phyloP scores from a whole-genome alignment of 2,329 filamentous ascomycete genomes.

The Orbilia javanica region DNA sequence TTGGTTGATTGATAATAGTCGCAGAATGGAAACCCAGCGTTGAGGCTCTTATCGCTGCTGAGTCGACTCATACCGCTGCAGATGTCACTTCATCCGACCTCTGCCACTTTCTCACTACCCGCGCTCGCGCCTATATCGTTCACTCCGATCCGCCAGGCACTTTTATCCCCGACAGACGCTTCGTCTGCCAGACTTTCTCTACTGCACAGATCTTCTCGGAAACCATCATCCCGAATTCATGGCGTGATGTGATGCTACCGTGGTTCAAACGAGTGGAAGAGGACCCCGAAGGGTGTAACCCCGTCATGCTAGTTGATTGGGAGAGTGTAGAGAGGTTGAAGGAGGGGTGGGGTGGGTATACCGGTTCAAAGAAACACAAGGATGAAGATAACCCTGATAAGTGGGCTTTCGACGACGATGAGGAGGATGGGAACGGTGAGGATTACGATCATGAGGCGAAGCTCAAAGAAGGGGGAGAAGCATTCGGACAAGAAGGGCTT shows the following conservation, averaged over 20 bases:
- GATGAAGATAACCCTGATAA: conserved; percentile 17
- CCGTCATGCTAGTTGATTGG: conserved; percentile 42
- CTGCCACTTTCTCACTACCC: conserved; percentile 52
- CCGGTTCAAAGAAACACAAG: not conserved
- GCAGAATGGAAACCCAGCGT: conserved; percentile 42
- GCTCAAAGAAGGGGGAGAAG: not conserved
- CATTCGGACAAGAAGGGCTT: not conserved
- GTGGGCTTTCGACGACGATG: conserved; percentile 26
- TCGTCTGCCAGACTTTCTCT: conserved; percentile 60
- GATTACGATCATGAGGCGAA: not conserved
- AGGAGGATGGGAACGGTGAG: not conserved
- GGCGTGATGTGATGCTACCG: conserved; percentile 39
- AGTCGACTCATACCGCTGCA: conserved; percentile 36
- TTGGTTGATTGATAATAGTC: conserved; percentile 28
- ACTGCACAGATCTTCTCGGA: conserved; percentile 50
- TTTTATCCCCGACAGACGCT: conserved; percentile 60
- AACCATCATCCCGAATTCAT: conserved; percentile 39
- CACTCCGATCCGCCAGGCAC: conserved; percentile 59
- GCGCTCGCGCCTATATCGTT: conserved; percentile 59
- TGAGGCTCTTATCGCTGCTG: conserved; percentile 49
- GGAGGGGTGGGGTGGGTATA: conserved; percentile 33
- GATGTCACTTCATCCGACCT: conserved; percentile 36
- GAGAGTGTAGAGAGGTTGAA: conserved; percentile 34
- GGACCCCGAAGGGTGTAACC: conserved; percentile 49
- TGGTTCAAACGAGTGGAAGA: conserved; percentile 47